phyloP scores from a whole-genome alignment of 208 protist genomes.

The Acanthamoeba lenticulata region DNA sequence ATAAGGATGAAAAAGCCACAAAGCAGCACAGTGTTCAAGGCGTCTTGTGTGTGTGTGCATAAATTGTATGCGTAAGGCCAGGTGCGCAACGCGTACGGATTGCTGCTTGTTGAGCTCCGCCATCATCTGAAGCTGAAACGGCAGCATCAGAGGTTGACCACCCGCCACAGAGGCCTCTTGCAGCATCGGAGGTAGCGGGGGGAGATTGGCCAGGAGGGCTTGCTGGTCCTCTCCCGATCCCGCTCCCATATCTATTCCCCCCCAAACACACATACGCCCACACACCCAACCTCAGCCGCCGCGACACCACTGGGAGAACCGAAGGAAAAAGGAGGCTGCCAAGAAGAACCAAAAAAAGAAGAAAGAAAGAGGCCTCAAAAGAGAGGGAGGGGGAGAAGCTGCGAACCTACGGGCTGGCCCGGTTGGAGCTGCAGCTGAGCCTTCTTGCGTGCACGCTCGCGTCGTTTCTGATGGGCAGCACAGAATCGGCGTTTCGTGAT shows the following conservation, averaged over 20 bases:
- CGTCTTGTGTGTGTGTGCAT: too few species aligned
- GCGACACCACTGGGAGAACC: neutral
- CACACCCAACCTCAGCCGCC: neutral
- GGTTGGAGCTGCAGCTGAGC: conserved; percentile 18
- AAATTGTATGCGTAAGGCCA: too few species aligned
- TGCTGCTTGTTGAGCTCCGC: conserved; percentile 11
- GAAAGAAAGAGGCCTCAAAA: neutral
- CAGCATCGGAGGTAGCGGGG: neutral
- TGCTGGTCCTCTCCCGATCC: neutral
- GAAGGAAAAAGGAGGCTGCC: neutral
- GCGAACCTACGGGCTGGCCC: neutral
- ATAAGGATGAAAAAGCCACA: too few species aligned
- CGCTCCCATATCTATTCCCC: neutral
- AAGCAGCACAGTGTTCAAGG: too few species aligned
- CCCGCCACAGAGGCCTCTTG: neutral
- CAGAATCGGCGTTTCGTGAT: conserved; percentile 53
- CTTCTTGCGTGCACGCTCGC: conserved; percentile 33
- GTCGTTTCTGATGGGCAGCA: conserved; percentile 39
- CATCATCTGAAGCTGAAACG: conserved; percentile 27
- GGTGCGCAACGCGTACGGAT: too few species aligned
- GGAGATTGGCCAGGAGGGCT: neutral
- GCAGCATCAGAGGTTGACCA: neutral
- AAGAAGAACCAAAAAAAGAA: neutral
- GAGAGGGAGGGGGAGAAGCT: neutral
- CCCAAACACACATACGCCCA: too few species aligned